Evolutionary conservation across 2,329 filamentous ascomycete genomes (phyloP).

Genomic region (Rutstroemia sydowiana): DNA sequence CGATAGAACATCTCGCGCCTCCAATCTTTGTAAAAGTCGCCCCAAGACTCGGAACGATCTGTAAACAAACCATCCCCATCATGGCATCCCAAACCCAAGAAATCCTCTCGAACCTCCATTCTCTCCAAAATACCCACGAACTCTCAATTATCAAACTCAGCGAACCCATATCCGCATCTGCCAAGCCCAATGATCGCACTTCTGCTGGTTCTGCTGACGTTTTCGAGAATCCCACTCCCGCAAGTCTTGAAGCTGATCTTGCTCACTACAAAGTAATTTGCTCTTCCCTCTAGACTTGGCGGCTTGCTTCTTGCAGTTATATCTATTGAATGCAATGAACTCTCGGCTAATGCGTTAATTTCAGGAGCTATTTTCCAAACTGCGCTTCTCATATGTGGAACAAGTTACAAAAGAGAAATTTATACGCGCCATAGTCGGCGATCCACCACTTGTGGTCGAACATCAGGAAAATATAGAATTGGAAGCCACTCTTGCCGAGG

Average conservation of each 20-base stretch:
- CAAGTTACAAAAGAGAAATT: constrained; percentile 99
- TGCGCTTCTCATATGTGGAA: constrained; percentile 95
- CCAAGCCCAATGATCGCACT: constrained; percentile 42
- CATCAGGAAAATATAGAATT: constrained; percentile 74
- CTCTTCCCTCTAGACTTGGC: neutral
- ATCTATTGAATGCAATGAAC: neutral
- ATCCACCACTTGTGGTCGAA: constrained; percentile 79
- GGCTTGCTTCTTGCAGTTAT: neutral
- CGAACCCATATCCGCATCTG: constrained; percentile 59
- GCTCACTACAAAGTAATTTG: constrained; percentile 68
- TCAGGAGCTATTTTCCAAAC: constrained; percentile 83
- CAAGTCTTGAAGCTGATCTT: constrained; percentile 74
- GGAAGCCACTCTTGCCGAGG: constrained; percentile 59
- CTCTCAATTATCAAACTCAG: constrained; percentile 71
- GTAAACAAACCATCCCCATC: constrained; percentile 18
- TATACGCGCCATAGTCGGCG: constrained; percentile 82
- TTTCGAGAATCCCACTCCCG: constrained; percentile 62
- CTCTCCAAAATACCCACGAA: constrained; percentile 50
- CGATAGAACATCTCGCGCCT: too few relatives aligned
- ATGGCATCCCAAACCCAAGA: too few relatives aligned
- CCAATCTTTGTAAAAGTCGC: neutral
- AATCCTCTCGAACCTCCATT: constrained; percentile 42
- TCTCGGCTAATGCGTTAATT: constrained; percentile 1
- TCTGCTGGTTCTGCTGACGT: constrained; percentile 64
- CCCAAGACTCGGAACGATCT: neutral